Base-by-base conservation (phyloP, 805 yeast genomes). In the Tetrapisispora iriomotensis region DNA sequence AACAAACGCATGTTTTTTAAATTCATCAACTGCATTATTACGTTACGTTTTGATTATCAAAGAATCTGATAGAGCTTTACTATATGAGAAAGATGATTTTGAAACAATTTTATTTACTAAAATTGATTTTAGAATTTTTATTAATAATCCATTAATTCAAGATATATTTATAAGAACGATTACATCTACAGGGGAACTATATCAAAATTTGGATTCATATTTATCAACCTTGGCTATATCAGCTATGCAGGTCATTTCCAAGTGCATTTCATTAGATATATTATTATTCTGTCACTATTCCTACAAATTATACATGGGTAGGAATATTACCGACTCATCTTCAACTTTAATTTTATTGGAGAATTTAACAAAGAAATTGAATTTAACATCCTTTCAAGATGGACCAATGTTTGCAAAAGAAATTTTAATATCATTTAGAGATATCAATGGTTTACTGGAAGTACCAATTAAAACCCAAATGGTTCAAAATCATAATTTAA, bases 71-170 rank as follows among this genome's bases (percentile, higher is more conserved):
- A 47, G 62, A 23, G 40, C 49, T 8, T 42, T 43, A 38, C 42
- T 60, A 15, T 60, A 58, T 37, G 43, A 43, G 4, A 49, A 45
- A 24, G 58, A 54, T 4, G 49, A 62, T 6, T 56, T 66, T 34
- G 60, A 57, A 38, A 59, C 66, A 4, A 62, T 66, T 8, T 46
- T 74, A 8, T 53, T 72, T 17, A 60, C 67, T 4, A 66, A 68
- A 48, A 63, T 75, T 38, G 80, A 75, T 47, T 64, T 74, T 2
- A 61, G 80, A 49, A 67, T 68, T 0, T 65, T 32, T 56, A 66
- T 35, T 66, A 71, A 52, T 53, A 63, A 38, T 58, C 70, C 50
- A 21, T 50, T 49, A 40, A 54, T 41, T 31, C 64, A 46, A 53
- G 61, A 53, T 44, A 54, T 54, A 50, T 62, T 55, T 39, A 52